Conservation (phyloP, 116 monocot genomes). For the Iris pallida region DNA sequence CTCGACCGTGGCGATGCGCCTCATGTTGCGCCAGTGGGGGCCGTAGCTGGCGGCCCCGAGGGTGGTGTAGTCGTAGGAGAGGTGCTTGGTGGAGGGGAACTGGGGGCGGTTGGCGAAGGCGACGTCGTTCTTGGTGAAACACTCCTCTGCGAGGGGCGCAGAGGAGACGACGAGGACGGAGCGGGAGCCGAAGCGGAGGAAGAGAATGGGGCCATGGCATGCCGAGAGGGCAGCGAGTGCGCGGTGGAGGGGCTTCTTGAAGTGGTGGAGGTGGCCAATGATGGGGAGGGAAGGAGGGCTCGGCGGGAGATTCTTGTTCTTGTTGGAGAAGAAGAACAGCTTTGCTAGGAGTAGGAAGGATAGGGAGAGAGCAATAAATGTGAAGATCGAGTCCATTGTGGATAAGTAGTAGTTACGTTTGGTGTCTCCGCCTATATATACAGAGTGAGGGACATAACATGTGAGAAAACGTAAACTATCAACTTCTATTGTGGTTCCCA, state of each 20-base stretch:
- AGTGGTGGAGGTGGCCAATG: constrained; percentile 52
- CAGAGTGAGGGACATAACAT: too few relatives aligned
- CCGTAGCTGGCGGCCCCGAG: constrained; percentile 28
- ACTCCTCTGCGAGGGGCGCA: constrained; percentile 30
- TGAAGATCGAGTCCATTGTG: too few relatives aligned
- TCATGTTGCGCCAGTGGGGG: constrained; percentile 42
- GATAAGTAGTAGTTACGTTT: too few relatives aligned
- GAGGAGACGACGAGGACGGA: constrained; percentile 39
- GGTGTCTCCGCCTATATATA: too few relatives aligned
- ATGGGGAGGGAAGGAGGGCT: constrained; percentile 30
- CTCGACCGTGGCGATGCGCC: constrained; percentile 37
- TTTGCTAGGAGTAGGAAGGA: too few relatives aligned
- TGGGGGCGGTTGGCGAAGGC: constrained; percentile 52
- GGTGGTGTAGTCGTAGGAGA: constrained; percentile 27
- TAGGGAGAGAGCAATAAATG: too few relatives aligned
- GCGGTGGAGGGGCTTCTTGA: constrained; percentile 40
- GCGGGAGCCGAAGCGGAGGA: constrained; percentile 51
- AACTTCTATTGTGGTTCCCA: too few relatives aligned
- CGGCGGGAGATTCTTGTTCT: constrained; percentile 12
- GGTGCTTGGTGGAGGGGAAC: constrained; percentile 16
- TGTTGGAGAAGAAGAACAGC: too few relatives aligned
- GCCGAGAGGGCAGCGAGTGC: constrained; percentile 31
- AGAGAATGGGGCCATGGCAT: constrained; percentile 23
- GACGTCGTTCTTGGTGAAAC: constrained; percentile 44
- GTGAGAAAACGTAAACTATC: too few relatives aligned